Evolutionary conservation across 495 filamentous ascomycete genomes (phyloP).

Genomic region (Penicillium maclennaniae): DNA sequence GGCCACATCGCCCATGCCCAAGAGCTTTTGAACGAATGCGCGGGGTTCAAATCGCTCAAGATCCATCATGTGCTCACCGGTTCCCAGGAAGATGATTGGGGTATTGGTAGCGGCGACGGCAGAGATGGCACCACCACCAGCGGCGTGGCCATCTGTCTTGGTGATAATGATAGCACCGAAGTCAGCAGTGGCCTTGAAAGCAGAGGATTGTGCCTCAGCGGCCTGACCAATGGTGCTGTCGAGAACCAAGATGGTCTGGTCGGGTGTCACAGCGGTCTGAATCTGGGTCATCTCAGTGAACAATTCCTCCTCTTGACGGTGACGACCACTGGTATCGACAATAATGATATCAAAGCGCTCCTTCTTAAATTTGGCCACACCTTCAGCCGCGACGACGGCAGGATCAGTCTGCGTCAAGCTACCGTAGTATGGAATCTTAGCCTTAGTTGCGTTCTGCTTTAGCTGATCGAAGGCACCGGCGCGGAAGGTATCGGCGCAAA

Average conservation of each 20-base stretch:
- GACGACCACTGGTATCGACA: conserved; percentile 91
- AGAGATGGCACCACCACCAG: conserved; percentile 95
- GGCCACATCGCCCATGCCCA: conserved; percentile 97
- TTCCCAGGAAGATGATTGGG: conserved; percentile 96
- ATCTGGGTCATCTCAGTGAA: conserved; percentile 99
- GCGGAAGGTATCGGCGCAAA: conserved; percentile 98
- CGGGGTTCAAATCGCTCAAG: conserved; percentile 89
- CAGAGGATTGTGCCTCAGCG: conserved; percentile 88
- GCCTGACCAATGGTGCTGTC: conserved; percentile 95
- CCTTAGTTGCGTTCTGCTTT: conserved; percentile 98
- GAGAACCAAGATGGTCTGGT: conserved; percentile 98
- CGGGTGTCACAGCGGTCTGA: conserved; percentile 81
- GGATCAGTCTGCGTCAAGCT: conserved; percentile 94
- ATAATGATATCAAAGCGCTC: conserved; percentile 98
- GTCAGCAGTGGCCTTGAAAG: conserved; percentile 96
- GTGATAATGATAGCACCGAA: conserved; percentile 99
- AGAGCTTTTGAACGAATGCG: conserved; percentile 82
- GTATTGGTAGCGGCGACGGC: conserved; percentile 95
- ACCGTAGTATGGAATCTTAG: conserved; percentile 98
- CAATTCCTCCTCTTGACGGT: conserved; percentile 89
- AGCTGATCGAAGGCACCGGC: conserved; percentile 97
- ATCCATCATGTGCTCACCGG: conserved; percentile 94
- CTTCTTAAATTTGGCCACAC: conserved; percentile 98
- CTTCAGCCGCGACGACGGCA: conserved; percentile 84
- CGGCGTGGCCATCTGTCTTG: conserved; percentile 94